Evolutionary conservation across 306 rosid species (phyloP).

Genomic region (Acacia confusa): DNA sequence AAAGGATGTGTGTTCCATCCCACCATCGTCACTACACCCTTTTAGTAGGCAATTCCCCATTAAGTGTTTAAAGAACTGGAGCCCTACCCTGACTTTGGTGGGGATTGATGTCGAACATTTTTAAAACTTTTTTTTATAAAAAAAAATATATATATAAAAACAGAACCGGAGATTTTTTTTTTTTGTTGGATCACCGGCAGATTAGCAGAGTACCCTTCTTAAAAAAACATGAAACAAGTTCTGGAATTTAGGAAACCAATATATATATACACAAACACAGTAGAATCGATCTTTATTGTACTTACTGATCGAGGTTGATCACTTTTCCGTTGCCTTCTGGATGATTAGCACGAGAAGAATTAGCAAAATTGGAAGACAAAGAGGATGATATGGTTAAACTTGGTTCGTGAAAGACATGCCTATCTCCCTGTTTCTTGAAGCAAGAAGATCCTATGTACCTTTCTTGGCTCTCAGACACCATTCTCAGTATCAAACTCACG

Average conservation of each 20-base stretch:
- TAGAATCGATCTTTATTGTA: constrained; percentile 1
- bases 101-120: no score
- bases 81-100: no score
- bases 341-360: constrained; percentile 24
- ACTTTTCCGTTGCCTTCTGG: constrained; percentile 40
- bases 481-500: constrained; percentile 57
- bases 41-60: no score
- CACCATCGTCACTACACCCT: no score
- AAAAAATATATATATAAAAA: neutral
- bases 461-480: constrained; percentile 30
- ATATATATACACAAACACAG: neutral
- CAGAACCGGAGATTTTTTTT: neutral
- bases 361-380: neutral
- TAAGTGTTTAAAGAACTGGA: no score
- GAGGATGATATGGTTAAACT: constrained; percentile 29
- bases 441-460: constrained; percentile 9
- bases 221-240: neutral
- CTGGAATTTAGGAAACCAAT: neutral
- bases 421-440: constrained; percentile 32
- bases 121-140: no score
- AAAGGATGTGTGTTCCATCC: no score
- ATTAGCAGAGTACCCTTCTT: neutral
- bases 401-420: constrained; percentile 25
- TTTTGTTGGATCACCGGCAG: constrained; percentile 12
- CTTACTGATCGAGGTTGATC: constrained; percentile 86